These are phyloP conservation scores for Phytophthora rubi DNA, from an alignment of 352 stramenopile genomes.

Conservation along the genomic window DNA sequence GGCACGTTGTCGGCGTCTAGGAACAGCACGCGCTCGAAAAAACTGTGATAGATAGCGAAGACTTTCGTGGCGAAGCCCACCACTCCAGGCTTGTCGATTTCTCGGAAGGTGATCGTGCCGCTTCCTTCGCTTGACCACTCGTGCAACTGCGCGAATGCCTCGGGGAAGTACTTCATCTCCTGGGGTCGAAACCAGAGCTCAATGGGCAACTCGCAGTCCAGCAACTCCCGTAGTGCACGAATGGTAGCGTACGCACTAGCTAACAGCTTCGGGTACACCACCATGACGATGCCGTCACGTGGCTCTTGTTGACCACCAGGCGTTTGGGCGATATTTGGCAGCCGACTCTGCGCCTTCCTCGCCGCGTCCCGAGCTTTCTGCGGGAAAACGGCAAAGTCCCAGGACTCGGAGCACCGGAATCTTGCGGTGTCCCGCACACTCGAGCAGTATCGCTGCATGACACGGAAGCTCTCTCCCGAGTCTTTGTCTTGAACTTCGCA, in stretches of 20 bases:
- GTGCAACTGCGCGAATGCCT: slow-evolving; percentile 29
- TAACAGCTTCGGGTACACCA: slow-evolving; percentile 57
- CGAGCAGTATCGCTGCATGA: slow-evolving; percentile 47
- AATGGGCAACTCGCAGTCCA: slow-evolving; percentile 48
- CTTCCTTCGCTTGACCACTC: slow-evolving; percentile 29
- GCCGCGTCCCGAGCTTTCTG: slow-evolving; percentile 33
- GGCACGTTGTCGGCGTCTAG: slow-evolving; percentile 66
- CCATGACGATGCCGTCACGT: slow-evolving; percentile 52
- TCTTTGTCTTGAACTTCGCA: slow-evolving; percentile 44
- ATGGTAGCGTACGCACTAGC: slow-evolving; percentile 47
- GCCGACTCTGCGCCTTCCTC: slow-evolving; percentile 7
- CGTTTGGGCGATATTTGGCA: slow-evolving; percentile 26
- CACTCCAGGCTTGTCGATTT: slow-evolving; percentile 38
- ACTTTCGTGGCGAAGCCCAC: slow-evolving; percentile 58
- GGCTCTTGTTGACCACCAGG: slow-evolving; percentile 3
- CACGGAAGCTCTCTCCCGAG: slow-evolving; percentile 39
- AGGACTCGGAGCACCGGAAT: slow-evolving; percentile 56
- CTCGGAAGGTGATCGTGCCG: slow-evolving; percentile 30
- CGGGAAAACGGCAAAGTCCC: slow-evolving; percentile 50
- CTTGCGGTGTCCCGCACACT: slow-evolving; percentile 33
- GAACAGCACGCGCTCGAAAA: slow-evolving; percentile 55
- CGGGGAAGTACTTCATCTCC: slow-evolving; percentile 39
- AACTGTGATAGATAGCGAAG: slow-evolving; percentile 52
- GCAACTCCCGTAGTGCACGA: slow-evolving; percentile 34
- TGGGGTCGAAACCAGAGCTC: slow-evolving; percentile 54